These are phyloP conservation scores for Aspergillus sclerotialis DNA, from an alignment of 2,329 filamentous ascomycete species.

Conservation along the genomic window DNA sequence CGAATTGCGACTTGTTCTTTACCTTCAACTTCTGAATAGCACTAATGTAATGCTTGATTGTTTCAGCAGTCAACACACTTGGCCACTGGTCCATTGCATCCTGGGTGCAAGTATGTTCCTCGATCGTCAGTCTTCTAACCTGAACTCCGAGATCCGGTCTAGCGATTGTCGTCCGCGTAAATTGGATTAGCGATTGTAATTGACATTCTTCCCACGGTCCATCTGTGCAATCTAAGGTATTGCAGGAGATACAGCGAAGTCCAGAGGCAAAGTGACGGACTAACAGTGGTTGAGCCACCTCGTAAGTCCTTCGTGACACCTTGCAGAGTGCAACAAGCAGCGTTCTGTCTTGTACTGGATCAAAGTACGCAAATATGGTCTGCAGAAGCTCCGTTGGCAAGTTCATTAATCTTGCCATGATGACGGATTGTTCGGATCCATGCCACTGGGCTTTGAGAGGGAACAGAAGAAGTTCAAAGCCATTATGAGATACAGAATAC, in stretches of 20 bases:
- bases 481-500: no score
- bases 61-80: not conserved
- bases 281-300: constrained; percentile 3
- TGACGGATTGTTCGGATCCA: no score
- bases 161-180: constrained; percentile 2
- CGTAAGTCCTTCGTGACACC: not conserved
- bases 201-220: not conserved
- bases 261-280: not conserved
- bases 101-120: not conserved
- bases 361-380: not conserved
- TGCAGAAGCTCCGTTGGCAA: not conserved
- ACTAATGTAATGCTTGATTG: not conserved
- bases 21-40: not conserved
- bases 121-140: constrained; percentile 1
- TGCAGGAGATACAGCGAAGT: not conserved
- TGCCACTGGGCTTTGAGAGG: no score
- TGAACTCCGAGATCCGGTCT: constrained; percentile 4
- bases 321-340: not conserved
- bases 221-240: not conserved
- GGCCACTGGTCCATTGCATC: not conserved
- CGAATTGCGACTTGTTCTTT: not conserved
- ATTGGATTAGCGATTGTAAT: constrained; percentile 2
- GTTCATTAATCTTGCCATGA: constrained; percentile 10
- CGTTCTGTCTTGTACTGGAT: not conserved
- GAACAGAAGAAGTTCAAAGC: no score